Percentiles rank a stretch among this genome's conserved stretches.
Conservation (phyloP, 1,284 basidiomycete genomes). For the Melampsora allii-populina region DNA sequence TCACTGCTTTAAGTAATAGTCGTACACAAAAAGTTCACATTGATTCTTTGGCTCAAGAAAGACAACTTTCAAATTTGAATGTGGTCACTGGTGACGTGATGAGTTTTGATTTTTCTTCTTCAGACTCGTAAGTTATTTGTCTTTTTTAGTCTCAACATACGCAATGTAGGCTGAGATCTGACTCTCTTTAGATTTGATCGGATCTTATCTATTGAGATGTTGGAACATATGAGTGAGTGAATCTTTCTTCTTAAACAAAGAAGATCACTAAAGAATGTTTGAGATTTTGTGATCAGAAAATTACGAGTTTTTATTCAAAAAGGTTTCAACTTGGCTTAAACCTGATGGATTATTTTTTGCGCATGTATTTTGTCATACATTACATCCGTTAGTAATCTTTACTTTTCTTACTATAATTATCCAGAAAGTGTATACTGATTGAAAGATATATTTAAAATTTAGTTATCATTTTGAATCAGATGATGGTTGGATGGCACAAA, state of each 20-base stretch:
- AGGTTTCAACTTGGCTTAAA: constrained; percentile 67
- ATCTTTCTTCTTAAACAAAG: no score
- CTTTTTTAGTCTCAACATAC: not conserved
- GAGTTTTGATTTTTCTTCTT: constrained; percentile 61
- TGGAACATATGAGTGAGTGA: constrained; percentile 66
- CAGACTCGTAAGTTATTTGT: constrained; percentile 56
- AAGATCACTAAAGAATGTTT: no score
- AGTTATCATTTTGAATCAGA: constrained; percentile 67
- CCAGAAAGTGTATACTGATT: not conserved
- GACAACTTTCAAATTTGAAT: constrained; percentile 62
- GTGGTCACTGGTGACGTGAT: constrained; percentile 73
- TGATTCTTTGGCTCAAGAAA: constrained; percentile 59
- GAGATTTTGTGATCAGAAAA: constrained; percentile 55
- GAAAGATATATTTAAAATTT: constrained; percentile 53
- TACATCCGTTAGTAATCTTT: constrained; percentile 19
- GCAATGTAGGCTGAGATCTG: no score
- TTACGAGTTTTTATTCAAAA: constrained; percentile 65
- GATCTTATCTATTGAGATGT: constrained; percentile 76
- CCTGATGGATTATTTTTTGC: constrained; percentile 62
- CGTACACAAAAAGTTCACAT: constrained; percentile 68
- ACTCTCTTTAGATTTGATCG: constrained; percentile 64
- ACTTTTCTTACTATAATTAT: not conserved
- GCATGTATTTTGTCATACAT: constrained; percentile 69
- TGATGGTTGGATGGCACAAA: constrained; percentile 74
- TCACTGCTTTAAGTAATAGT: constrained; percentile 69